phyloP scores from a whole-genome alignment of 768 basidiomycete species.

The Trametes punicea region DNA sequence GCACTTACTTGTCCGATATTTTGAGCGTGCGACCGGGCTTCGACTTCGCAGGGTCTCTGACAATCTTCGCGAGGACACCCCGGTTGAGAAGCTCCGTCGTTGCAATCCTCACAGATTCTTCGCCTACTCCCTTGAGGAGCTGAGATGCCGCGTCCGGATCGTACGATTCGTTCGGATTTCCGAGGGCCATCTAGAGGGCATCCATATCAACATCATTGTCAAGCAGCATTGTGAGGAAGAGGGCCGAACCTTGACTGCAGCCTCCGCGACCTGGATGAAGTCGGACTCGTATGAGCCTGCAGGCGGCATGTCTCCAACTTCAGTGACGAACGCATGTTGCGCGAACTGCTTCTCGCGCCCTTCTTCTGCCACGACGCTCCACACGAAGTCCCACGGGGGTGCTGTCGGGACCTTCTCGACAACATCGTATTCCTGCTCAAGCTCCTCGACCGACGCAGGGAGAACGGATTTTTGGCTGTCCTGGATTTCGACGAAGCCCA shows the following conservation, averaged over 20 bases:
- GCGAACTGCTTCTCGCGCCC: slow-evolving; percentile 67
- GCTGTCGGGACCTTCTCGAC: slow-evolving; percentile 39
- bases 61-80: slow-evolving; percentile 62
- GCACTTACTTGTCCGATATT: slow-evolving; percentile 64
- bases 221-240: not conserved
- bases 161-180: slow-evolving; percentile 68
- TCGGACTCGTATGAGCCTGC: slow-evolving; percentile 33
- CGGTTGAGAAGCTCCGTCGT: slow-evolving; percentile 58
- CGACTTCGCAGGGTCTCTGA: slow-evolving; percentile 57
- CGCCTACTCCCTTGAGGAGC: slow-evolving; percentile 55
- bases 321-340: slow-evolving; percentile 50
- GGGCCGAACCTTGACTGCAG: slow-evolving; percentile 60
- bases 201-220: not conserved
- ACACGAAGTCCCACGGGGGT: slow-evolving; percentile 71
- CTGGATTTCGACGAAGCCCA: slow-evolving; percentile 53
- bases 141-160: slow-evolving; percentile 53
- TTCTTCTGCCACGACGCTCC: slow-evolving; percentile 69
- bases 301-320: slow-evolving; percentile 38
- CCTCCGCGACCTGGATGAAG: slow-evolving; percentile 54
- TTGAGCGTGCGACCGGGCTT: slow-evolving; percentile 73
- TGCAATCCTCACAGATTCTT: slow-evolving; percentile 52
- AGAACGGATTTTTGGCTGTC: slow-evolving; percentile 36
- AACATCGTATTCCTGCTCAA: slow-evolving; percentile 49
- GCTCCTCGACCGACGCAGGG: slow-evolving; percentile 41
- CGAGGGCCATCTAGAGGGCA: slow-evolving; percentile 64